Base-by-base conservation (phyloP, 257 asterid genomes). In the Solanum chilense region DNA sequence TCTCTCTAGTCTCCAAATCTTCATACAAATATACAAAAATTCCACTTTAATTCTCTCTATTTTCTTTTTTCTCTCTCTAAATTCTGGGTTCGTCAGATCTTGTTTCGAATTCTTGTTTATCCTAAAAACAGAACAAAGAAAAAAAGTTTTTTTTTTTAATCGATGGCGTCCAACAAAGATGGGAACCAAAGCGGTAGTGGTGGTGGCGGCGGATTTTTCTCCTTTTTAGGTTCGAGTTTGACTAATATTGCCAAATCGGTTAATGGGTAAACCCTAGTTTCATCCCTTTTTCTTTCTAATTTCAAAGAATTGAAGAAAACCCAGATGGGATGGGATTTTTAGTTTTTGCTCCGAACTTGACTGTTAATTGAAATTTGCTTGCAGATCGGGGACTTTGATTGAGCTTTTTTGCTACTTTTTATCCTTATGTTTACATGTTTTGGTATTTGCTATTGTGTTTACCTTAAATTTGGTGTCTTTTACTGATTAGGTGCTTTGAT, bases 211-310 rank as follows among this genome's bases (percentile, higher is more conserved):
- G 97, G 98, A 5, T 94, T 95, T 89, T 94, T 95, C 87, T 85
- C 98, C 10, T 91, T 97, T 84, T 82, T 95, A 91, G 88, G 96
- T 31, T 91, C 94, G 75, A 93, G 98, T 71, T 88, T 92, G 47
- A 92, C 97, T 87, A 89, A 90, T 88, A 56, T 91, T 95, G 87
- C 92, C 75, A 93, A 93, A 94, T 94, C 98, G 42, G 94, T 93
- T 42, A 93, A 92, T 90, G 98, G 98, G 98, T 95, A 91, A 73
- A 37, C 83, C 89, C 25, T 23, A 14, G 12, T 85, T 58, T 82
- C 6, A 41, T 14, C 31, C 73, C n/a, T 7, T 73, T 84, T 83
- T 35, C 21, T 14, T 69, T 27, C 2, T 3, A n/a, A 13, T 68
- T 70, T 9, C 16, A 71, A 71, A 18, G 8, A 31, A 70, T 33